Evolutionary conservation across 2,329 filamentous ascomycete genomes (phyloP).

Genomic region (Sclerotinia subarctica): DNA sequence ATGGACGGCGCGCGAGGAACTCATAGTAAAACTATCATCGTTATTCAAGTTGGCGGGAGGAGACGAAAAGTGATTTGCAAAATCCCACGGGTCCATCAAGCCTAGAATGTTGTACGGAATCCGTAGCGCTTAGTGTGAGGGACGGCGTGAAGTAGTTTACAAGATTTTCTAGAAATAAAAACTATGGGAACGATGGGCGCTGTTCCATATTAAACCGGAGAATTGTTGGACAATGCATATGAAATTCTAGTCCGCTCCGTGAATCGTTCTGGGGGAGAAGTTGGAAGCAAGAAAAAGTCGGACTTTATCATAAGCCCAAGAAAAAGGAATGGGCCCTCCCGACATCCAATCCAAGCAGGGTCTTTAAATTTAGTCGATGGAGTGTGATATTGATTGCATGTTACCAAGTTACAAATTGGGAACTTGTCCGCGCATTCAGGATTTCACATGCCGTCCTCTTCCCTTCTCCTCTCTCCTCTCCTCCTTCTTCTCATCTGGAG

Average conservation of each 20-base stretch:
- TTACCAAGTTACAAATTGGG: background rate
- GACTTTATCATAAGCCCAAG: background rate
- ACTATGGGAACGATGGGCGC: slow-evolving; percentile 8
- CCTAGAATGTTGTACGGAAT: background rate
- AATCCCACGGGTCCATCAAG: slow-evolving; percentile 2
- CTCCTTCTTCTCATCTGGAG: background rate
- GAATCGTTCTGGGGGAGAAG: slow-evolving; percentile 1
- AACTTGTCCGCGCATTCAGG: background rate
- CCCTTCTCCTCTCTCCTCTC: too few relatives aligned
- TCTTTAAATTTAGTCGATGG: background rate
- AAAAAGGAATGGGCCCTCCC: background rate
- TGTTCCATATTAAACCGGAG: slow-evolving; percentile 1
- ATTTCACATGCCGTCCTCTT: background rate
- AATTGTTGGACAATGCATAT: background rate
- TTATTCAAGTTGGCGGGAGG: background rate
- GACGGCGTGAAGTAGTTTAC: background rate
- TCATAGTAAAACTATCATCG: slow-evolving; percentile 20
- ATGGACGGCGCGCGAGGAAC: slow-evolving; percentile 20
- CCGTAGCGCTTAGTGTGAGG: background rate
- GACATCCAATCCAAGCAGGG: background rate
- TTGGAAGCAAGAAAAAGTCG: background rate
- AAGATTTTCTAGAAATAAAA: slow-evolving; percentile 13
- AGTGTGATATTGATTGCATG: slow-evolving; percentile 5
- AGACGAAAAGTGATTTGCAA: background rate
- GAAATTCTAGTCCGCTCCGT: background rate